Percentiles rank a stretch among this genome's conserved stretches.
Evolutionary conservation across 2,329 filamentous ascomycete species (phyloP).

Genomic region (Lasiodiplodia theobromae): DNA sequence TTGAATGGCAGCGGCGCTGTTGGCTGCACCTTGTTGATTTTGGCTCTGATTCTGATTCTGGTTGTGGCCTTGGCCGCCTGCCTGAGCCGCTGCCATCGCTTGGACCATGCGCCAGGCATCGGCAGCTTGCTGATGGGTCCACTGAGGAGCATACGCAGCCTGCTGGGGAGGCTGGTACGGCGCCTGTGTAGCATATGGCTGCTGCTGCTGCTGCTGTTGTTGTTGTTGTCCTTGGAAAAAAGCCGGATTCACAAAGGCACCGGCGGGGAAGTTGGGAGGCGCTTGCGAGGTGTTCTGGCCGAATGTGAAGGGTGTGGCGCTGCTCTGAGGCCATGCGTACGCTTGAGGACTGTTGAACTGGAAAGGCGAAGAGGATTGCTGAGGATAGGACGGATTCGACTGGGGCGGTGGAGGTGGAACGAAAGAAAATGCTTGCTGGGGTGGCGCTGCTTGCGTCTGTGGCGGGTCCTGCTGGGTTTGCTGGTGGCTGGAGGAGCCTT

Average conservation of each 20-base stretch:
- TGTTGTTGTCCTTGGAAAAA: constrained; percentile 39
- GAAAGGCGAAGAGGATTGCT: constrained; percentile 11
- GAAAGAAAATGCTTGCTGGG: constrained; percentile 10
- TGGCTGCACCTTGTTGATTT: constrained; percentile 1
- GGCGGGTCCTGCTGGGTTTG: constrained; percentile 3
- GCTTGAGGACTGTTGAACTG: constrained; percentile 29
- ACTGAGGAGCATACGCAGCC: constrained; percentile 4
- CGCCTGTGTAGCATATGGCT: constrained; percentile 1
- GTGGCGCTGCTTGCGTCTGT: constrained; percentile 13
- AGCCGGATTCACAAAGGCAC: constrained; percentile 43
- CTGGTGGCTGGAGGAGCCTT: neutral
- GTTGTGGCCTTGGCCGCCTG: constrained; percentile 15
- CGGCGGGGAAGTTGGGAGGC: constrained; percentile 33
- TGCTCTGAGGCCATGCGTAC: constrained; percentile 28
- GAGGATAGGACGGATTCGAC: neutral
- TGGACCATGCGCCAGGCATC: constrained; percentile 27
- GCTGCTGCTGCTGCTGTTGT: constrained; percentile 29
- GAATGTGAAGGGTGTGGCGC: constrained; percentile 2
- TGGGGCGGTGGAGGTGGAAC: constrained; percentile 9
- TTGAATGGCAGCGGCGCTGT: constrained; percentile 9
- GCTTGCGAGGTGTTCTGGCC: constrained; percentile 30
- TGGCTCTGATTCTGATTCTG: neutral
- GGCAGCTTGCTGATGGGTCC: constrained; percentile 21
- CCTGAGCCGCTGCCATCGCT: constrained; percentile 26
- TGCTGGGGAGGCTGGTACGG: constrained; percentile 23